Percentiles rank a stretch among this genome's conserved stretches.
phyloP scores from a whole-genome alignment of 2,329 filamentous ascomycete species.

The Cytospora piceae region DNA sequence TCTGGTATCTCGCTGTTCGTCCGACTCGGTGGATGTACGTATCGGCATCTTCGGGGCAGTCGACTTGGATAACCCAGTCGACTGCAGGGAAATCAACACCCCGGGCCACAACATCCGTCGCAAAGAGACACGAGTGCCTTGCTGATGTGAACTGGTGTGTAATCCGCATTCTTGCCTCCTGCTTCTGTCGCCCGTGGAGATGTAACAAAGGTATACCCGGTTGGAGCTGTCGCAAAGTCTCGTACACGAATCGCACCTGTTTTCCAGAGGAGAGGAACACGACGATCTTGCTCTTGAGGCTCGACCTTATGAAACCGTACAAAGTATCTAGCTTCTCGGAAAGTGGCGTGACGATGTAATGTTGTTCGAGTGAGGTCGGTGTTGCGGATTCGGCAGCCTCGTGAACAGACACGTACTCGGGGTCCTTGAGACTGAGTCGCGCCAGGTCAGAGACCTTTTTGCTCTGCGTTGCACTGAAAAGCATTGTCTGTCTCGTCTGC shows the following conservation, averaged over 20 bases:
- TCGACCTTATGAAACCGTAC: constrained; percentile 89
- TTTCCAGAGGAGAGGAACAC: constrained; percentile 96
- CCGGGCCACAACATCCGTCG: constrained; percentile 92
- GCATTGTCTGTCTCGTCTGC: constrained; percentile 81
- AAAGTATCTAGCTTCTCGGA: constrained; percentile 89
- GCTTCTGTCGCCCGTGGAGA: constrained; percentile 92
- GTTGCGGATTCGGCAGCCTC: constrained; percentile 80
- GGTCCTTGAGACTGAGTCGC: constrained; percentile 82
- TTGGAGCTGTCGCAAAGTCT: constrained; percentile 88
- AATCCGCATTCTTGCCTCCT: constrained; percentile 84
- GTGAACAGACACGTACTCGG: constrained; percentile 94
- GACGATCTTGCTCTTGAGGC: constrained; percentile 91
- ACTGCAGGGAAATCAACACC: constrained; percentile 96
- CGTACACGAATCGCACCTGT: constrained; percentile 94
- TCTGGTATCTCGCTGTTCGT: constrained; percentile 90
- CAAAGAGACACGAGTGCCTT: constrained; percentile 86
- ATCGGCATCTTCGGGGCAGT: constrained; percentile 94
- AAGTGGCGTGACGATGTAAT: constrained; percentile 85
- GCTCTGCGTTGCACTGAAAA: constrained; percentile 96
- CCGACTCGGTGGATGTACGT: constrained; percentile 98
- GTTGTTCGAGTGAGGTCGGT: constrained; percentile 82
- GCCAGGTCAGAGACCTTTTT: constrained; percentile 92
- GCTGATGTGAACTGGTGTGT: constrained; percentile 80
- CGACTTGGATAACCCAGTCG: constrained; percentile 98
- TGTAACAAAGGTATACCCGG: constrained; percentile 93